These are phyloP conservation scores for Houttuynia cordata DNA, from an alignment of 164 flowering plant genomes.

Conservation along the genomic window DNA sequence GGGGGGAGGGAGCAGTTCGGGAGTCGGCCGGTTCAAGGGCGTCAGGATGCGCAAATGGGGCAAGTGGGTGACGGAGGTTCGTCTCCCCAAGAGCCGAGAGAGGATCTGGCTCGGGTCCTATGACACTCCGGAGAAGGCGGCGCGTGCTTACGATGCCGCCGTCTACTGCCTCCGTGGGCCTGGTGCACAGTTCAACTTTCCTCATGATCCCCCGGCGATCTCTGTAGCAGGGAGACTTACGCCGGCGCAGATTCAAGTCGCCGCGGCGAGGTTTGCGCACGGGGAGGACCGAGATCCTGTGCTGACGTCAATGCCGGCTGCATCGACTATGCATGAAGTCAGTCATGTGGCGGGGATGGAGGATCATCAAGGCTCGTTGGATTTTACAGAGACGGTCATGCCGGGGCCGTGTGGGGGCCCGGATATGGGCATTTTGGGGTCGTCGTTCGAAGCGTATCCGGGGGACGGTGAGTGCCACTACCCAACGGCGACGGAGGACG, in stretches of 20 bases:
- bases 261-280: conserved; percentile 53
- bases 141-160: conserved; percentile 90
- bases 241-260: conserved; percentile 44
- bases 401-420: conserved; percentile 11
- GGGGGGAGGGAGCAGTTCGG: not conserved
- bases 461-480: not conserved
- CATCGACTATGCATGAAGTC: not conserved
- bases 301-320: not conserved
- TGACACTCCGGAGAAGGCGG: conserved; percentile 76
- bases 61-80: conserved; percentile 73
- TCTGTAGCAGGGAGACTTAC: conserved; percentile 28
- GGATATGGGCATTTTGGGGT: not conserved
- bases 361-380: not conserved
- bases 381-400: not conserved
- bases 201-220: conserved; percentile 56
- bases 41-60: conserved; percentile 91
- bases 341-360: not conserved
- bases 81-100: conserved; percentile 76
- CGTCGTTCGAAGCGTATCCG: conserved; percentile 1
- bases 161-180: conserved; percentile 66
- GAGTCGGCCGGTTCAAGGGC: conserved; percentile 32
- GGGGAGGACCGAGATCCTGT: conserved; percentile 5
- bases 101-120: conserved; percentile 87
- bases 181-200: conserved; percentile 67
- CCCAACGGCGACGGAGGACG: conserved; percentile 1